These are phyloP conservation scores for Tulasnella sp. DNA, from an alignment of 768 basidiomycete genomes.

Conservation along the genomic window DNA sequence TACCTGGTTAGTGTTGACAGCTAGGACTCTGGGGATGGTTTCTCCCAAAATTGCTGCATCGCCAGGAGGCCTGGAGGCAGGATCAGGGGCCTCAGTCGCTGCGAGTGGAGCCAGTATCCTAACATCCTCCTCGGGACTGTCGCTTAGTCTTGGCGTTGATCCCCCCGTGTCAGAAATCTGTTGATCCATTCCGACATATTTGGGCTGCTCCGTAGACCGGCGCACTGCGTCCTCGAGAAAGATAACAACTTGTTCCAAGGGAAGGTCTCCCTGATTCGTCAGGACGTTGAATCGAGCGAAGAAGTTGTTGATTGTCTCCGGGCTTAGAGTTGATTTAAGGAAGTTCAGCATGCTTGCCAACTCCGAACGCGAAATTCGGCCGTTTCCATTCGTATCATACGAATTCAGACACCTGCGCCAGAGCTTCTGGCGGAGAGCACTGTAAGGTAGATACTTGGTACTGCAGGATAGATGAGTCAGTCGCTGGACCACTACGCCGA, in stretches of 20 bases:
- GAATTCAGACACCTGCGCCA: slow-evolving; percentile 86
- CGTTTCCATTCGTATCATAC: slow-evolving; percentile 85
- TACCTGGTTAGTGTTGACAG: background rate
- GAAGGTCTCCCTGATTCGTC: slow-evolving; percentile 65
- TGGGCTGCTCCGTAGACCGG: slow-evolving; percentile 67
- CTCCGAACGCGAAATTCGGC: slow-evolving; percentile 72
- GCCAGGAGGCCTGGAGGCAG: slow-evolving; percentile 31
- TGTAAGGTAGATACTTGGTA: no score
- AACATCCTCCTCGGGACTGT: slow-evolving; percentile 29
- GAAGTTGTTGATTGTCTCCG: slow-evolving; percentile 74
- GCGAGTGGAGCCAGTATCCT: background rate
- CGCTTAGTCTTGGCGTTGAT: slow-evolving; percentile 31
- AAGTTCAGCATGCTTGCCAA: slow-evolving; percentile 95
- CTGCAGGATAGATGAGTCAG: slow-evolving; percentile 28
- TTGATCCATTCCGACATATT: slow-evolving; percentile 54
- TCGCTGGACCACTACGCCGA: background rate
- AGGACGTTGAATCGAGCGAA: slow-evolving; percentile 67
- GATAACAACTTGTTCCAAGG: slow-evolving; percentile 71
- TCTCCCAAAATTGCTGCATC: background rate
- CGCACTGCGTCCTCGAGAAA: slow-evolving; percentile 83
- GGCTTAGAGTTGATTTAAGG: slow-evolving; percentile 85
- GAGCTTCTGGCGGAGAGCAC: slow-evolving; percentile 70
- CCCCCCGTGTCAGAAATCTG: slow-evolving; percentile 30
- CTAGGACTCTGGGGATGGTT: background rate
- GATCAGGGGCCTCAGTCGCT: slow-evolving; percentile 60